Evolutionary conservation across 768 basidiomycete species (phyloP).

Genomic region (Neoboletus brunneissimus): DNA sequence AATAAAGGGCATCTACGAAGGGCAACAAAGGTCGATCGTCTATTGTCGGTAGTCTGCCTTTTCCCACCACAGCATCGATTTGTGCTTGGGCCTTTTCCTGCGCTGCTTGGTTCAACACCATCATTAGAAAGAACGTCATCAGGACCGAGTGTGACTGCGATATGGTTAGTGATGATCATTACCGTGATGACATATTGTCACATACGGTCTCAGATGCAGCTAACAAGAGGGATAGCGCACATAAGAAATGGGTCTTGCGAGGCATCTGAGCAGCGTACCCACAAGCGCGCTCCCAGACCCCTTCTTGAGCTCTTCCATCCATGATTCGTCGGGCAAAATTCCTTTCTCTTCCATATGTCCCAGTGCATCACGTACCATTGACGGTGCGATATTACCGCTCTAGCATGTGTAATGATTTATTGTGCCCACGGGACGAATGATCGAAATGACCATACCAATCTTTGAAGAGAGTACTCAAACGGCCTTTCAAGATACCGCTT

Average conservation of each 20-base stretch:
- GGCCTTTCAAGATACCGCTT: neutral
- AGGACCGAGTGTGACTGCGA: neutral
- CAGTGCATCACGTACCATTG: conserved; percentile 6
- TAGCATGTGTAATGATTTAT: neutral
- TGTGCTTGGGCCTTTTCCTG: neutral
- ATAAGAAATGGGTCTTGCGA: neutral
- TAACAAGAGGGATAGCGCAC: neutral
- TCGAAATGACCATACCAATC: neutral
- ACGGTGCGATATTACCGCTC: neutral
- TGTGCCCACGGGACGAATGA: neutral
- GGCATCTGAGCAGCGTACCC: neutral
- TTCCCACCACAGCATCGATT: conserved; percentile 8
- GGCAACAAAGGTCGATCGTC: conserved; percentile 11
- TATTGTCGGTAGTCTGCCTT: neutral
- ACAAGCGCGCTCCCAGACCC: conserved; percentile 2
- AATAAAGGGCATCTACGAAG: conserved; percentile 2
- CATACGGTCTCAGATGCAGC: conserved; percentile 7
- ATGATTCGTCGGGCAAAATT: neutral
- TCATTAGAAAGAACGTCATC: conserved; percentile 12
- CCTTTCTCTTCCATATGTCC: neutral
- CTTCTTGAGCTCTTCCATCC: neutral
- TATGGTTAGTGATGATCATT: neutral
- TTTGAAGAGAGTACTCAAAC: conserved; percentile 3
- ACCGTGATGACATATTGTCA: neutral
- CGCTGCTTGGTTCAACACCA: conserved; percentile 1